These are phyloP conservation scores for Sugiyamaella chiloensis DNA, from an alignment of 805 yeast species.

Conservation along the genomic window DNA sequence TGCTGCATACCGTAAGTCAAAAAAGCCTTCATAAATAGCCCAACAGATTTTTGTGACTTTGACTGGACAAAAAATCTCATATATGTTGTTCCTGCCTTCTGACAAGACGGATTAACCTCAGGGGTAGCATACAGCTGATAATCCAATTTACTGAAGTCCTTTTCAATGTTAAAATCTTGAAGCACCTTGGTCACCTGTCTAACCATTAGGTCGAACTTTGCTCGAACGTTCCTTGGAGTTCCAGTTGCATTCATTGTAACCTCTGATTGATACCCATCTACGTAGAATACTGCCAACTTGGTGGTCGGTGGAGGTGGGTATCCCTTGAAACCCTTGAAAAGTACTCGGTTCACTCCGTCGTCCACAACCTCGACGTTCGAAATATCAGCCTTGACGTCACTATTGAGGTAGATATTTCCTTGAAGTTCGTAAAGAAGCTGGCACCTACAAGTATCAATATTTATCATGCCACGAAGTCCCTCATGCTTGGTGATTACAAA, in stretches of 20 bases:
- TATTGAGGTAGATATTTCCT: slow-evolving; percentile 27
- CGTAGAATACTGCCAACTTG: background rate
- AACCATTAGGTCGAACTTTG: background rate
- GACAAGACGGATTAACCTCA: background rate
- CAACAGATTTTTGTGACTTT: background rate
- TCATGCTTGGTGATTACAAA: background rate
- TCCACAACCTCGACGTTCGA: background rate
- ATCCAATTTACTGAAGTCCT: background rate
- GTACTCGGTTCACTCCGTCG: background rate
- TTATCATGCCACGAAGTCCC: background rate
- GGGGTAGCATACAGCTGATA: background rate
- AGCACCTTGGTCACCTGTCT: too few species aligned
- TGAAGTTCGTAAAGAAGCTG: slow-evolving; percentile 30
- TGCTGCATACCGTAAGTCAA: background rate
- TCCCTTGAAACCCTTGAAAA: background rate
- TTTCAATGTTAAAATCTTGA: background rate
- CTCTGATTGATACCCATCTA: background rate
- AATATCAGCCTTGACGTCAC: slow-evolving; percentile 26
- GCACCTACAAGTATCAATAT: slow-evolving; percentile 4
- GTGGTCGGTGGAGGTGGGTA: background rate
- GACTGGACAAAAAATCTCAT: background rate
- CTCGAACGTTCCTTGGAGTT: background rate
- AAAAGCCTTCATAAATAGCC: background rate
- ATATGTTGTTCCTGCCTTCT: background rate
- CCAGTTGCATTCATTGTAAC: background rate